phyloP scores from a whole-genome alignment of 352 stramenopile genomes.

The Globisporangium nunn region DNA sequence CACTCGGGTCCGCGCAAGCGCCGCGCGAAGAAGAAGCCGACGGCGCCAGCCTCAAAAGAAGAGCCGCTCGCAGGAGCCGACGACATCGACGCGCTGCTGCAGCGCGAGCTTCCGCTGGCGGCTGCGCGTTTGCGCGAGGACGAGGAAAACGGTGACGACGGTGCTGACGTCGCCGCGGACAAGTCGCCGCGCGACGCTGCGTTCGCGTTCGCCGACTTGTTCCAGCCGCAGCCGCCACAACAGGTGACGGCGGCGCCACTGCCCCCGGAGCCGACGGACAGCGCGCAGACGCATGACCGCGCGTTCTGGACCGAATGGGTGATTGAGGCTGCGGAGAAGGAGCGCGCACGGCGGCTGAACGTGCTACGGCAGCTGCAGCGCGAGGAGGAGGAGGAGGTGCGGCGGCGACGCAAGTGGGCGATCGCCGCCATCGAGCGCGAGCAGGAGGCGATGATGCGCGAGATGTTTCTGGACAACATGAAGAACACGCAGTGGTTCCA shows the following conservation, averaged over 20 bases:
- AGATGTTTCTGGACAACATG: constrained; percentile 86
- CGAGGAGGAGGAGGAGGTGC: constrained; percentile 71
- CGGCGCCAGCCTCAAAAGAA: not conserved
- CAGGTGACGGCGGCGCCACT: not conserved
- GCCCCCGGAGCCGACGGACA: not conserved
- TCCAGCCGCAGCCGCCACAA: not conserved
- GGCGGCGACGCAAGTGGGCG: constrained; percentile 56
- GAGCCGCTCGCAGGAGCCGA: not conserved
- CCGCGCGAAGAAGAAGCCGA: constrained; percentile 50
- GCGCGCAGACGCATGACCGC: constrained; percentile 24
- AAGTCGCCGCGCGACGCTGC: too few relatives aligned
- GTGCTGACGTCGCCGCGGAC: not conserved
- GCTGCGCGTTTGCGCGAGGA: not conserved
- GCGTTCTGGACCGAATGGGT: constrained; percentile 79
- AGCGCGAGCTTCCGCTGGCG: constrained; percentile 6
- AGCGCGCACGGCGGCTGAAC: constrained; percentile 55
- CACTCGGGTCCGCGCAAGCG: constrained; percentile 57
- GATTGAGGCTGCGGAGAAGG: constrained; percentile 75
- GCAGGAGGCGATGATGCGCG: constrained; percentile 69
- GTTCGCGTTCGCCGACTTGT: constrained; percentile 1
- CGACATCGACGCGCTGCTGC: constrained; percentile 8
- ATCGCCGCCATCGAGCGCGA: constrained; percentile 78
- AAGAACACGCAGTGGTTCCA: constrained; percentile 88
- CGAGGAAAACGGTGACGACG: not conserved
- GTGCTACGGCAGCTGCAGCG: constrained; percentile 62